phyloP scores from a whole-genome alignment of 129 eudicot species.

The Sambucus nigra region DNA sequence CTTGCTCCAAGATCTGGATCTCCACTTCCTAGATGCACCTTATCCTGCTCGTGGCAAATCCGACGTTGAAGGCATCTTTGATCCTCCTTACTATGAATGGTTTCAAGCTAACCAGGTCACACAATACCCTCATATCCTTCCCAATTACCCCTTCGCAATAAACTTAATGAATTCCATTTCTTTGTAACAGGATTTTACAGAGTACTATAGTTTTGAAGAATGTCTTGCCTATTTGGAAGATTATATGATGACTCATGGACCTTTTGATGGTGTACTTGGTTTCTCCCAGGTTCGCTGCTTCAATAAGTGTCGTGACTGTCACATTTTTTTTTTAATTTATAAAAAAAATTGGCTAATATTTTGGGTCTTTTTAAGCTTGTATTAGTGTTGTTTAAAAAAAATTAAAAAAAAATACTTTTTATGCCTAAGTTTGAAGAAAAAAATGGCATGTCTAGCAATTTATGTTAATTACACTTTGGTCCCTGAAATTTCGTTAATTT shows the following conservation, averaged over 20 bases:
- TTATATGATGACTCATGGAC: slow-evolving; percentile 33
- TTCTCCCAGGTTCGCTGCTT: slow-evolving; percentile 31
- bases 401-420: too few species aligned
- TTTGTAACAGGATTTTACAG: slow-evolving; percentile 22
- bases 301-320: neutral
- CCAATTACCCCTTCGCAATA: too few species aligned
- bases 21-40: slow-evolving; percentile 19
- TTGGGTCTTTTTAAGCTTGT: too few species aligned
- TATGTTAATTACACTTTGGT: too few species aligned
- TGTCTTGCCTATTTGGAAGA: slow-evolving; percentile 26
- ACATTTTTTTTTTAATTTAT: neutral
- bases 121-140: neutral
- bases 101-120: slow-evolving; percentile 33
- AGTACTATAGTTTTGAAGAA: slow-evolving; percentile 30
- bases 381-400: too few species aligned
- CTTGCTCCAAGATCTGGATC: slow-evolving; percentile 14
- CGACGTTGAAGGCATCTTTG: slow-evolving; percentile 21
- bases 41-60: slow-evolving; percentile 13
- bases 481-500: too few species aligned
- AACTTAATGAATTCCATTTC: neutral
- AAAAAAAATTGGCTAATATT: too few species aligned
- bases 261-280: slow-evolving; percentile 44
- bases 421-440: too few species aligned
- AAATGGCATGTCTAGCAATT: too few species aligned
- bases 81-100: slow-evolving; percentile 47